Conservation (phyloP, 345 rosid species). For the Gynandropsis gynandra region DNA sequence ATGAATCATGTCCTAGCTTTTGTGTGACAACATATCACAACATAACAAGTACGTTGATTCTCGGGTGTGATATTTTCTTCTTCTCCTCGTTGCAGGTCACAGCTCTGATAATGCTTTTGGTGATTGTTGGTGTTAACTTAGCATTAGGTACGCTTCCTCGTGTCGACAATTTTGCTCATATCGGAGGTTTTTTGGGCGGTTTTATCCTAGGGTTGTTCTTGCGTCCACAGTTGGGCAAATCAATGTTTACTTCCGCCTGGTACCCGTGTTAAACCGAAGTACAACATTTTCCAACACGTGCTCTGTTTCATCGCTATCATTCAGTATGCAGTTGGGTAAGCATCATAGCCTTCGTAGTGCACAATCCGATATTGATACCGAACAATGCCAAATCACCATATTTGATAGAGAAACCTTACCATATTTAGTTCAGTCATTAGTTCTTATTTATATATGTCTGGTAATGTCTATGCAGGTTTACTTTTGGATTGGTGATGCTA, state of each 20-base stretch:
- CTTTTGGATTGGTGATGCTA: constrained; percentile 60
- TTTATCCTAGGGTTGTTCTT: constrained; percentile 65
- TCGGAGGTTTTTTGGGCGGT: constrained; percentile 72
- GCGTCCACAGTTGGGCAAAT: constrained; percentile 59
- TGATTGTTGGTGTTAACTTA: constrained; percentile 63
- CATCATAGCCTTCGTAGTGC: constrained; percentile 2
- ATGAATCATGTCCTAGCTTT: too few relatives aligned
- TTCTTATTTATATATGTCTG: not conserved
- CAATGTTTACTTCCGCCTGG: constrained; percentile 42
- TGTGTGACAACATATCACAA: too few relatives aligned
- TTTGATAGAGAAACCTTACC: too few relatives aligned
- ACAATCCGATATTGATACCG: not conserved
- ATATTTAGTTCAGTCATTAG: not conserved
- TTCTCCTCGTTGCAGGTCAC: constrained; percentile 41
- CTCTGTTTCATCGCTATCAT: constrained; percentile 40
- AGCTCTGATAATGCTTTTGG: constrained; percentile 52
- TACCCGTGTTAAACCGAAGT: constrained; percentile 49
- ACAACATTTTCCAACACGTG: constrained; percentile 67
- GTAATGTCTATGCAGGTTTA: constrained; percentile 44
- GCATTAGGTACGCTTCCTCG: constrained; percentile 87
- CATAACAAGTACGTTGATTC: too few relatives aligned
- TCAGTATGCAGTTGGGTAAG: constrained; percentile 63
- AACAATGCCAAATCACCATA: too few relatives aligned
- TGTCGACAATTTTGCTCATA: constrained; percentile 89
- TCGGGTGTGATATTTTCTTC: too few relatives aligned